phyloP scores from a whole-genome alignment of 2,329 filamentous ascomycete genomes.

The Verticillium albo-atrum region DNA sequence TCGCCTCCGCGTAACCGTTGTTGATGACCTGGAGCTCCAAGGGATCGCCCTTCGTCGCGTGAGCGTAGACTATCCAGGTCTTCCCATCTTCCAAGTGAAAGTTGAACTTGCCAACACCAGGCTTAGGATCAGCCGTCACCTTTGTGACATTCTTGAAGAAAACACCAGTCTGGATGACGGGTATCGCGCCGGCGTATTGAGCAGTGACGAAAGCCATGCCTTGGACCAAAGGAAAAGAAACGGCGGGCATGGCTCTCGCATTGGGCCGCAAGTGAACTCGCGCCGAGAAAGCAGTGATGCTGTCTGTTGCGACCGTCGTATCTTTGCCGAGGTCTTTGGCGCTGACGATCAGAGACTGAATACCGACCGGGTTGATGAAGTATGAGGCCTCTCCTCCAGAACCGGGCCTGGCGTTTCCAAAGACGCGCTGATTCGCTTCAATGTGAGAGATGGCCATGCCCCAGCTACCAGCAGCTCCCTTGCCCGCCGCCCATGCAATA shows the following conservation, averaged over 20 bases:
- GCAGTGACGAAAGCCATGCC: constrained; percentile 86
- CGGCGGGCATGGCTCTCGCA: constrained; percentile 46
- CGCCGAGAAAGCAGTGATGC: constrained; percentile 52
- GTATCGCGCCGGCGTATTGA: constrained; percentile 65
- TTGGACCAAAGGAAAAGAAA: constrained; percentile 81
- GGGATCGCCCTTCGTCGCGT: constrained; percentile 50
- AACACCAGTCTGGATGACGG: constrained; percentile 68
- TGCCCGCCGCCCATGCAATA: constrained; percentile 62
- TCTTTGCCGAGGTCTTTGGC: constrained; percentile 64
- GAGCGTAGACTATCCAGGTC: constrained; percentile 78
- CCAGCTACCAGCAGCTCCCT: constrained; percentile 61
- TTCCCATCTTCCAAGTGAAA: constrained; percentile 67
- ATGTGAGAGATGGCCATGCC: constrained; percentile 75
- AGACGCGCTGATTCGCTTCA: constrained; percentile 62
- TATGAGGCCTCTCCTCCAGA: constrained; percentile 60
- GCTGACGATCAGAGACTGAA: constrained; percentile 77
- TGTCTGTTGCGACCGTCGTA: constrained; percentile 52
- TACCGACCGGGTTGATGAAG: constrained; percentile 76
- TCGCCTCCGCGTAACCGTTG: constrained; percentile 60
- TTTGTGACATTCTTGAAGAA: constrained; percentile 67
- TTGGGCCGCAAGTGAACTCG: constrained; percentile 63
- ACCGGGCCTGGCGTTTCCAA: constrained; percentile 48
- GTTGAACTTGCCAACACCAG: constrained; percentile 70
- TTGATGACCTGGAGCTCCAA: constrained; percentile 66
- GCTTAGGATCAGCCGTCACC: constrained; percentile 50